Evolutionary conservation across 2,329 filamentous ascomycete genomes (phyloP).

Genomic region (Arthrobotrys sphaeroides): DNA sequence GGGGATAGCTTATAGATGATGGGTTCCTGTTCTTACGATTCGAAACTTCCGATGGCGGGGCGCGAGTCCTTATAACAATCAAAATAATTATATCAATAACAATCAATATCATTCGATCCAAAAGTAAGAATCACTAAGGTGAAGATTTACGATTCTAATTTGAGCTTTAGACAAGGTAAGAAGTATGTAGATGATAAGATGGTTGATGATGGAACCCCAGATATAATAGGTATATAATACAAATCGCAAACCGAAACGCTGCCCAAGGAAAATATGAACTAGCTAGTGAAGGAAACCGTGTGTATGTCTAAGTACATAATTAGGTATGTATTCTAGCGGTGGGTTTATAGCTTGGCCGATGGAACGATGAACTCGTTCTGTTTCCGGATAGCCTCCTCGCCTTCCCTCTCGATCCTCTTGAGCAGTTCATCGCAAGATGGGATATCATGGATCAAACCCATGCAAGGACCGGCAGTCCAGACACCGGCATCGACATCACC

Average conservation of each 20-base stretch:
- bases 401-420: conserved; percentile 79
- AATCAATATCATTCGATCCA: too few relatives aligned
- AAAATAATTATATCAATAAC: neutral
- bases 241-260: conserved; percentile 3
- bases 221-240: conserved; percentile 28
- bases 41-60: neutral
- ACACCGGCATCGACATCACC: conserved; percentile 92
- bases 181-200: neutral
- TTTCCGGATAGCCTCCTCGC: conserved; percentile 72
- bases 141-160: neutral
- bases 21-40: neutral
- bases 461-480: conserved; percentile 97
- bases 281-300: neutral
- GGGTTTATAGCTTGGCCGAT: conserved; percentile 68
- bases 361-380: conserved; percentile 68
- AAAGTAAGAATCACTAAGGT: neutral
- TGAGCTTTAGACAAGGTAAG: neutral
- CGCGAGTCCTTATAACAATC: neutral
- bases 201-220: neutral
- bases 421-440: conserved; percentile 77
- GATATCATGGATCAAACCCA: conserved; percentile 85
- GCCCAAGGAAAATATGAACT: conserved; percentile 1
- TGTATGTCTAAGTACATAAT: conserved; percentile 8
- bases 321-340: neutral
- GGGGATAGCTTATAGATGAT: conserved; percentile 9